Percentiles rank a stretch among this genome's conserved stretches.
Conservation (phyloP, 1,139 yeast genomes). For the Sugiyamaella japonica region DNA sequence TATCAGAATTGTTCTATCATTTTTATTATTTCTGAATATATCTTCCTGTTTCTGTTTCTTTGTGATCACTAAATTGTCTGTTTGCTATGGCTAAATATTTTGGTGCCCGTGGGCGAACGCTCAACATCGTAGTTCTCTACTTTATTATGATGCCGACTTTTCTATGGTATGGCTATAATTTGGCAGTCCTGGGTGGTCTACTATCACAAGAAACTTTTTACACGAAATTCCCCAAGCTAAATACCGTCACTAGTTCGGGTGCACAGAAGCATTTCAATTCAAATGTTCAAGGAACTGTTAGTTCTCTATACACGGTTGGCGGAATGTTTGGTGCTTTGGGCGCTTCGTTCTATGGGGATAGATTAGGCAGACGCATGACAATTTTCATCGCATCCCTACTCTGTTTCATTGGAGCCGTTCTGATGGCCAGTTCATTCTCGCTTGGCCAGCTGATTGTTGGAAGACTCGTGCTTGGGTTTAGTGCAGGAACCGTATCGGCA, state of each 20-base stretch:
- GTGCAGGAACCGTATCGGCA: slow-evolving; percentile 68
- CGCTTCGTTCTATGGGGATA: slow-evolving; percentile 62
- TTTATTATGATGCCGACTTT: slow-evolving; percentile 27
- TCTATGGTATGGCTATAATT: slow-evolving; percentile 47
- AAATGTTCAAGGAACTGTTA: slow-evolving; percentile 33
- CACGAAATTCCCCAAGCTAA: slow-evolving; percentile 45
- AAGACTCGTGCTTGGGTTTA: slow-evolving; percentile 71
- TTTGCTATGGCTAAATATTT: slow-evolving; percentile 15
- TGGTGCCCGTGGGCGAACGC: slow-evolving; percentile 21
- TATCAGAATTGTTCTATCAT: not conserved
- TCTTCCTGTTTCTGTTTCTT: not conserved
- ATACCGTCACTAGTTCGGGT: slow-evolving; percentile 33
- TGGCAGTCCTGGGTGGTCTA: slow-evolving; percentile 52
- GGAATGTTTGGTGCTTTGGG: slow-evolving; percentile 71
- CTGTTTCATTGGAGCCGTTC: slow-evolving; percentile 62
- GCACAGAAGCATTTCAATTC: slow-evolving; percentile 23
- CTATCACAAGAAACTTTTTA: slow-evolving; percentile 45
- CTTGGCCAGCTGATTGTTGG: slow-evolving; percentile 73
- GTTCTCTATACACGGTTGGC: slow-evolving; percentile 64
- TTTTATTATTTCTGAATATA: not conserved
- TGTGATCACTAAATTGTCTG: not conserved
- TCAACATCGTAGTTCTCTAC: slow-evolving; percentile 17
- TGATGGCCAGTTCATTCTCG: slow-evolving; percentile 57
- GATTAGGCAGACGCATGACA: slow-evolving; percentile 63
- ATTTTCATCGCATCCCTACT: slow-evolving; percentile 58